A percentile compares a stretch with the other conserved stretches of the same genome.
Evolutionary conservation across 257 asterid genomes (phyloP).

Genomic region (Penstemon eatonii): DNA sequence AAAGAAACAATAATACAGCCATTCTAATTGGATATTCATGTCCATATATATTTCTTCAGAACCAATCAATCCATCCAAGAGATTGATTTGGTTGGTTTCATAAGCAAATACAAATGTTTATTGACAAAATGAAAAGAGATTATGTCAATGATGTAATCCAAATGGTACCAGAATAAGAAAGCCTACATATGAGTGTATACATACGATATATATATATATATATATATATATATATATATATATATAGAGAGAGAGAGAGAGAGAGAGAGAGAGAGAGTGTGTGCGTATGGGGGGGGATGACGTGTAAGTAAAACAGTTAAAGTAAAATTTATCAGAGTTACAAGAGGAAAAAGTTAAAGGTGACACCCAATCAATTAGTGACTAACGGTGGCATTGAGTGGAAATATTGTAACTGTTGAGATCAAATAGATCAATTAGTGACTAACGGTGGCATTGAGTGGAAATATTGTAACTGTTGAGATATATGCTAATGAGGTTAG

Average conservation of each 20-base stretch:
- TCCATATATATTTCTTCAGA: not conserved
- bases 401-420: not conserved
- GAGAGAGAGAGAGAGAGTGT: no score
- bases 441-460: not conserved
- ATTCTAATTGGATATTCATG: not conserved
- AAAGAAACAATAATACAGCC: not conserved
- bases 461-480: not conserved
- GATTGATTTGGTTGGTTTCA: not conserved
- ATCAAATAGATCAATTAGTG: not conserved
- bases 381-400: not conserved
- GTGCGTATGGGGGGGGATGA: no score
- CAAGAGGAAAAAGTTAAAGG: not conserved
- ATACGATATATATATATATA: not conserved
- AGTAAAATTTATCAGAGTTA: not conserved
- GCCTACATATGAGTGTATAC: constrained; percentile 1
- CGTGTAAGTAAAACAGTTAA: not conserved
- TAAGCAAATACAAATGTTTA: not conserved
- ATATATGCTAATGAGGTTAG: not conserved
- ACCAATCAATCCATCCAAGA: not conserved
- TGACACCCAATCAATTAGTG: not conserved
- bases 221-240: no score
- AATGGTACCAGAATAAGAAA: not conserved
- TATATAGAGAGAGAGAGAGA: no score
- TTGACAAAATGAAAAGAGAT: not conserved
- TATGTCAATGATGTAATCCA: constrained; percentile 1